These are phyloP conservation scores for Dioscorea alata DNA, from an alignment of 106 monocot genomes.

Conservation along the genomic window DNA sequence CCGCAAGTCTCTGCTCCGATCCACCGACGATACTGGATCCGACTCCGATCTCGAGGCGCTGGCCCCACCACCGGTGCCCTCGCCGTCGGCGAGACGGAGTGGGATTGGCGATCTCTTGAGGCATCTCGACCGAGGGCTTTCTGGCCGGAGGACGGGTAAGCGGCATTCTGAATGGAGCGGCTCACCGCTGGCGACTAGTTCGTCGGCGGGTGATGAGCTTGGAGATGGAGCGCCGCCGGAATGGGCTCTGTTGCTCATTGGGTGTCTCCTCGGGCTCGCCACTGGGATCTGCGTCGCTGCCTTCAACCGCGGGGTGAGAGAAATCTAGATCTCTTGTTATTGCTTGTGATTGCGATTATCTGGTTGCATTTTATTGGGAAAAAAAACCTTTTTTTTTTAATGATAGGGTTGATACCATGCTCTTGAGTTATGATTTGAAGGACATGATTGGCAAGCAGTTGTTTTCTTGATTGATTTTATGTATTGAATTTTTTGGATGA, in stretches of 20 bases:
- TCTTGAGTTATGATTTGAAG: too few relatives aligned
- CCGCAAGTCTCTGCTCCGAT: background rate
- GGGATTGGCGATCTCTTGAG: constrained; percentile 56
- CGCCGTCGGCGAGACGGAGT: constrained; percentile 17
- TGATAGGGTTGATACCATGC: too few relatives aligned
- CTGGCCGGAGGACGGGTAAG: constrained; percentile 30
- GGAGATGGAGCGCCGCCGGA: constrained; percentile 95
- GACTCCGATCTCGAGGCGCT: constrained; percentile 33
- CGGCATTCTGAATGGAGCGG: constrained; percentile 6
- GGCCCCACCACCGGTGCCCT: constrained; percentile 6
- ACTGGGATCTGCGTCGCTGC: constrained; percentile 97
- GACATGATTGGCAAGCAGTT: too few relatives aligned
- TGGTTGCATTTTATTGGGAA: too few relatives aligned
- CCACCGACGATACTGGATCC: constrained; percentile 5
- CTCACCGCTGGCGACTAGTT: constrained; percentile 7
- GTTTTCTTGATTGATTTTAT: too few relatives aligned
- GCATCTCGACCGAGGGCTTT: constrained; percentile 52
- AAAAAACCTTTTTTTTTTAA: too few relatives aligned
- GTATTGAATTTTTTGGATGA: too few relatives aligned
- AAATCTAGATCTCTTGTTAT: too few relatives aligned
- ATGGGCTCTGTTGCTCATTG: constrained; percentile 95
- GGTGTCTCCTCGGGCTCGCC: constrained; percentile 93
- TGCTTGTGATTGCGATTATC: too few relatives aligned
- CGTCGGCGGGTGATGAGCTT: constrained; percentile 44
- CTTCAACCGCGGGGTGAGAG: constrained; percentile 85